Evolutionary conservation across 2,329 filamentous ascomycete genomes (phyloP), one percentile per base, ranked within the genome.

Genomic region (Aspergillus aculeatus): DNA sequence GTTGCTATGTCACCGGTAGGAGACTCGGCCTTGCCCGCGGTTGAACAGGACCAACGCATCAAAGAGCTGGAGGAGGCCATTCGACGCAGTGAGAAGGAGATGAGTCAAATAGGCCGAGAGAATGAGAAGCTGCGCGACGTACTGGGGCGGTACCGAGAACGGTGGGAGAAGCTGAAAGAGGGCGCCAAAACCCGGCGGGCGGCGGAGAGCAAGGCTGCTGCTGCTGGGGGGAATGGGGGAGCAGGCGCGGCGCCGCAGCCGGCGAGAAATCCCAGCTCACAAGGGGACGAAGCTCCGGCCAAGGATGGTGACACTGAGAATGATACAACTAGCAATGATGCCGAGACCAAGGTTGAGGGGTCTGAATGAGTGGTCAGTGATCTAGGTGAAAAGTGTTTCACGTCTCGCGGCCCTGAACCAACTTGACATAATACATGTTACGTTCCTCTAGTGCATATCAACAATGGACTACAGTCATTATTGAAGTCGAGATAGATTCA

Each of bases 61-160:
- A 80, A 79, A 50, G 89, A 92, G 64, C 77, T 92, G 14, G 89
- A 92, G 71, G 86, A 89, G 56, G 82, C 89, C 68, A 75, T 92
- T 23, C 77, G 79, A 9, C 77, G 79, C 21, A 78, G 84, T 61
- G 76, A 82, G 56, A 84, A 83, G 65, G 85, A 90, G 64, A 83
- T 88, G 66, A 86, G 89, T 51, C 83, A 83, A 50, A 78, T 91
- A 51, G 86, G 76, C 11, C 81, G 79, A 53, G 84, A 88, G 64
- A 86, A 88, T 60, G 83, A 86, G 66, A 87, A 86, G 71, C 72
- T 87, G 52, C 80, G 78, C 57, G 78, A 75, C 47, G 81, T 84
- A 6, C 73, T 88, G 14, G 79, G 75, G 0, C 77, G 82, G 58
- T 89, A 89, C 70, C 73, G 85, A 54, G 84, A 87, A 58, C 82